Evolutionary conservation across 2,329 filamentous ascomycete genomes (phyloP), one percentile per base, ranked within the genome.

Genomic region (Aspergillus carbonarius): DNA sequence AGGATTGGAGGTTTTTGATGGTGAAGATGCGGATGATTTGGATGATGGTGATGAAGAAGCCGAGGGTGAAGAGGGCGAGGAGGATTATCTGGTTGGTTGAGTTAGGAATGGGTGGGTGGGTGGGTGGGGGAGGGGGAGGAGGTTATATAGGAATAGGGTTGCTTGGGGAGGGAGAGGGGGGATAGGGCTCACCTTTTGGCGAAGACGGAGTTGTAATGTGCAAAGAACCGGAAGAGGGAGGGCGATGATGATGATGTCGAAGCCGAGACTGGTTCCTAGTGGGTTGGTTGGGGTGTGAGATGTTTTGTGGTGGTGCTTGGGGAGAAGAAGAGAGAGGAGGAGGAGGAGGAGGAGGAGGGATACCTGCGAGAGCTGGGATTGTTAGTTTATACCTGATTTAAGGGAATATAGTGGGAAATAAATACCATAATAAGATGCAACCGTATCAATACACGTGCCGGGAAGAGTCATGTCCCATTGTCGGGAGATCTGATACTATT

Each of bases 21-120:
- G 78, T 81, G 57, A 78, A 75, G 57, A 83, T 80, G 10, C 81
- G 81, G 59, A 83, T 74, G 59, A 81, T 76, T 63, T 83, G 81
- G 57, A 83, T 80, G 46, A 80, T 61, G 4, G 79, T 81, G 46
- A 83, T 76, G 69, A 83, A 83, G 54, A 79, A 68, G 20, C 81
- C 82, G 25, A 84, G 72, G 3, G 74, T 72, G 64, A 83, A 83
- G 27, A 82, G 70, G 5, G 69, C 68, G 0, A 76, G 68, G 0
- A 82, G 70, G 2, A 79, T 72, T 3, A 76, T 46, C 67, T 82
- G 0, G 32, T 18, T 13, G 5, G 3, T 12, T 30, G 9, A 7
- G 23, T 44, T 44, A 44, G 20, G 10, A 20, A 37, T 30, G 47
- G 51, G 15, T 50, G 5, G 23, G 13, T 47, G 25, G 9, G 39